Percentiles rank a stretch among this genome's conserved stretches.
phyloP scores from a whole-genome alignment of 306 rosid genomes.

The Prunus dulcis region DNA sequence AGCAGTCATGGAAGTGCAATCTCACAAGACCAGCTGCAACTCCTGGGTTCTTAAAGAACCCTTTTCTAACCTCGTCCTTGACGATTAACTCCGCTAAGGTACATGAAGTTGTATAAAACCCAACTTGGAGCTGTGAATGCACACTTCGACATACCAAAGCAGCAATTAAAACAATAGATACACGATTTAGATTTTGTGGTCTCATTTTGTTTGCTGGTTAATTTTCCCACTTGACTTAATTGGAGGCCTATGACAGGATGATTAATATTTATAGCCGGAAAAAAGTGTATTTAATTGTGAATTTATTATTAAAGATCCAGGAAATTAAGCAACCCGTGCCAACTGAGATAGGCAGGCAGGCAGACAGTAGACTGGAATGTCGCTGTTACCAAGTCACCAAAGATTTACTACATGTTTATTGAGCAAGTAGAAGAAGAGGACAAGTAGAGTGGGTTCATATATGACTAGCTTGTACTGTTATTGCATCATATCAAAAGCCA shows the following conservation, averaged over 20 bases:
- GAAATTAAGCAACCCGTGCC: not conserved
- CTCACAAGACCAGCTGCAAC: slow-evolving; percentile 71
- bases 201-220: slow-evolving; percentile 36
- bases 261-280: slow-evolving; percentile 23
- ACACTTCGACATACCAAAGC: slow-evolving; percentile 35
- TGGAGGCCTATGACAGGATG: slow-evolving; percentile 7
- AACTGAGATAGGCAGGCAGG: slow-evolving; percentile 4
- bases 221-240: not conserved
- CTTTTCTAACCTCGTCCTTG: slow-evolving; percentile 51
- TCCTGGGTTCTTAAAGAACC: slow-evolving; percentile 31
- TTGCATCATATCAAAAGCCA: slow-evolving; percentile 14
- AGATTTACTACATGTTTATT: no score
- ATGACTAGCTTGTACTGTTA: not conserved
- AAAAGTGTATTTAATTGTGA: not conserved
- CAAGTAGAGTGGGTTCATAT: slow-evolving; percentile 28
- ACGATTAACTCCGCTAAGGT: slow-evolving; percentile 56
- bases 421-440: slow-evolving; percentile 26
- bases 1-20: slow-evolving; percentile 83
- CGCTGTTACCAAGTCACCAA: not conserved
- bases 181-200: slow-evolving; percentile 23
- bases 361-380: not conserved
- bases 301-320: not conserved
- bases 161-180: slow-evolving; percentile 14
- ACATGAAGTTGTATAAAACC: slow-evolving; percentile 57
- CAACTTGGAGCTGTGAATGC: slow-evolving; percentile 47